Evolutionary conservation across 2,329 filamentous ascomycete genomes (phyloP).

Genomic region (Pochonia chlamydosporia): DNA sequence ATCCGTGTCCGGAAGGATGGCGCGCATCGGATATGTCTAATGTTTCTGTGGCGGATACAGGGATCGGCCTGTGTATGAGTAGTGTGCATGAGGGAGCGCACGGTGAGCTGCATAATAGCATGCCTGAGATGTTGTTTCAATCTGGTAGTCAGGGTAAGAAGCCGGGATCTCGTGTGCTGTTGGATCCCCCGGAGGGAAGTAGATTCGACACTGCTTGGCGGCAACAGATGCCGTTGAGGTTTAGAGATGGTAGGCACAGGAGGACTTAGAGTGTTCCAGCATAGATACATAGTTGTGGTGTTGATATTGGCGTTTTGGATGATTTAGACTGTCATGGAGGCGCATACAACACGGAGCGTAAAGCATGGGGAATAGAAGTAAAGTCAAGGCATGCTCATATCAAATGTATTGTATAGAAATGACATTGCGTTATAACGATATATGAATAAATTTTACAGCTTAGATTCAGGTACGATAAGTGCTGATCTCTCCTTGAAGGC

Average conservation of each 20-base stretch:
- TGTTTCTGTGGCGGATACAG: slow-evolving; percentile 25
- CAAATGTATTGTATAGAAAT: too few species aligned
- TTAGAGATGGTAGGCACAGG: neutral
- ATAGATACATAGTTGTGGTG: neutral
- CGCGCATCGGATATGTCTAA: slow-evolving; percentile 3
- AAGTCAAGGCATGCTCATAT: too few species aligned
- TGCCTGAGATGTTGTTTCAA: slow-evolving; percentile 17
- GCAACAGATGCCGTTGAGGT: neutral
- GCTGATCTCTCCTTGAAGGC: slow-evolving; percentile 54
- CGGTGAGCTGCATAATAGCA: slow-evolving; percentile 10
- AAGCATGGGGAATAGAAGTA: too few species aligned
- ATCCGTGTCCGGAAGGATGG: neutral
- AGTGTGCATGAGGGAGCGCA: slow-evolving; percentile 2
- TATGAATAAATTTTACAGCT: slow-evolving; percentile 41
- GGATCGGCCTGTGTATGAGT: slow-evolving; percentile 18
- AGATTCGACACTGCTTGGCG: slow-evolving; percentile 13
- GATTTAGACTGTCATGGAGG: too few species aligned
- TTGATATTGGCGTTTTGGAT: neutral
- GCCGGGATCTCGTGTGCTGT: neutral
- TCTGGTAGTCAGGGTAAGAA: neutral
- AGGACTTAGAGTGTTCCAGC: neutral
- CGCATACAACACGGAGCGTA: too few species aligned
- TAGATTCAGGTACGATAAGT: slow-evolving; percentile 51
- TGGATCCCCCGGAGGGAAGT: slow-evolving; percentile 2
- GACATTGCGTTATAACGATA: neutral